Percentiles rank a stretch among this genome's conserved stretches.
phyloP scores from a whole-genome alignment of 768 basidiomycete species.

The Rubroboletus pulcherrimus region DNA sequence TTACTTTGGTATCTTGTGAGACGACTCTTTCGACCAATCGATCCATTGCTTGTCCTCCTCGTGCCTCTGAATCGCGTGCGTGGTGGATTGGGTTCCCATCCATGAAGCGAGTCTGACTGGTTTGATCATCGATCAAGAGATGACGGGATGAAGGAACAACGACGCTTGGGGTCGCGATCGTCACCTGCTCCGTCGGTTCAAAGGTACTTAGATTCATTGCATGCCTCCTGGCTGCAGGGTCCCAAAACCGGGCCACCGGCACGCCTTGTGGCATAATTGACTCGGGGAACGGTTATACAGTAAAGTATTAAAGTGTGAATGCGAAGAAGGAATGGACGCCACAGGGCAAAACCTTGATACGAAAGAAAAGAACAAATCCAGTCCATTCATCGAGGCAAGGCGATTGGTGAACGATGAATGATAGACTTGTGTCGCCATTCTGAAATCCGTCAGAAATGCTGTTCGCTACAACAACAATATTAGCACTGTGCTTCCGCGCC shows the following conservation, averaged over 20 bases:
- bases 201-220: background rate
- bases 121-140: background rate
- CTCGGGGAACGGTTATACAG: background rate
- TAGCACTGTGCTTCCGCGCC: too few species aligned
- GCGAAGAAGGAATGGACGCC: too few species aligned
- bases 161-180: background rate
- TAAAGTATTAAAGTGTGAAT: too few species aligned
- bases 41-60: constrained; percentile 1
- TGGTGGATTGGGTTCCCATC: background rate
- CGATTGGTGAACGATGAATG: too few species aligned
- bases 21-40: constrained; percentile 6
- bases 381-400: too few species aligned
- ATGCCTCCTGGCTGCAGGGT: background rate
- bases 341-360: too few species aligned
- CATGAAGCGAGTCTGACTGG: background rate
- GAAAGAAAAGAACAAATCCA: too few species aligned
- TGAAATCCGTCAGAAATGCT: too few species aligned
- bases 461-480: too few species aligned
- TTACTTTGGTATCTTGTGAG: constrained; percentile 5
- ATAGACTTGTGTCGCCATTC: too few species aligned
- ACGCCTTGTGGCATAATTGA: background rate
- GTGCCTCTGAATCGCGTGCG: background rate
- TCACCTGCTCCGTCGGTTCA: background rate
- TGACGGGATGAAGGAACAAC: background rate
- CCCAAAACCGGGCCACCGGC: background rate